phyloP scores from a whole-genome alignment of 768 basidiomycete species.

The Boletus insuetus region DNA sequence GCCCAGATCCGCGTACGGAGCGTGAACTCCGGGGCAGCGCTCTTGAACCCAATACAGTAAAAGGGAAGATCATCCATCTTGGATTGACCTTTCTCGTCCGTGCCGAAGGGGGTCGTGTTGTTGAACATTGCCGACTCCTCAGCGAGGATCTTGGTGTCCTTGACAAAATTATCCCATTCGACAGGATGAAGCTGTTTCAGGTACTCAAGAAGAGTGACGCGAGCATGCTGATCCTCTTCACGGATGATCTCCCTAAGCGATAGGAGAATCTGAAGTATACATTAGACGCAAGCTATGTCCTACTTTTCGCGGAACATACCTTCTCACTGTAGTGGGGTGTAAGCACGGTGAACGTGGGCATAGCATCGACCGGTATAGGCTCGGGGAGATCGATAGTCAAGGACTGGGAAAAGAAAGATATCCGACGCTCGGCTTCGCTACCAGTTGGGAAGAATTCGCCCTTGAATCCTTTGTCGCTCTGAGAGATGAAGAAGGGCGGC shows the following conservation, averaged over 20 bases:
- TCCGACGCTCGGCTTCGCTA: slow-evolving; percentile 94
- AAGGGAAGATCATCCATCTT: slow-evolving; percentile 94
- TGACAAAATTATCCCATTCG: slow-evolving; percentile 99
- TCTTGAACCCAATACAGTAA: slow-evolving; percentile 99
- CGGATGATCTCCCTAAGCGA: slow-evolving; percentile 98
- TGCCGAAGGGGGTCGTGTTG: slow-evolving; percentile 68
- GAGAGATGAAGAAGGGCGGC: slow-evolving; percentile 97
- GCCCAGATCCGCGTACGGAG: slow-evolving; percentile 99
- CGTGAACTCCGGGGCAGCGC: slow-evolving; percentile 96
- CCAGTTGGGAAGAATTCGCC: slow-evolving; percentile 91
- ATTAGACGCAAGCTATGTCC: slow-evolving; percentile 1
- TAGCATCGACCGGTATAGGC: slow-evolving; percentile 94
- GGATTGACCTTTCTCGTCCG: slow-evolving; percentile 78
- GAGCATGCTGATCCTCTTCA: slow-evolving; percentile 95
- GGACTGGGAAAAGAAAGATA: slow-evolving; percentile 98
- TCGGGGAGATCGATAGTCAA: slow-evolving; percentile 94
- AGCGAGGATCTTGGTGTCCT: slow-evolving; percentile 98
- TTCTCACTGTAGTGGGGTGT: slow-evolving; percentile 99
- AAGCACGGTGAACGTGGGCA: slow-evolving; percentile 99
- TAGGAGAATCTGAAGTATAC: slow-evolving; percentile 69
- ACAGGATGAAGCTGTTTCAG: slow-evolving; percentile 96
- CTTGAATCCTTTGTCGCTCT: slow-evolving; percentile 83
- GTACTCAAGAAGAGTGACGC: slow-evolving; percentile 96
- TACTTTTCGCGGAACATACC: slow-evolving; percentile 40
- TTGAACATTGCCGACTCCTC: slow-evolving; percentile 90